Evolutionary conservation across 148 eudicot species (phyloP), one percentile per base, ranked within the genome.

Genomic region (Rhododendron mucronatum): DNA sequence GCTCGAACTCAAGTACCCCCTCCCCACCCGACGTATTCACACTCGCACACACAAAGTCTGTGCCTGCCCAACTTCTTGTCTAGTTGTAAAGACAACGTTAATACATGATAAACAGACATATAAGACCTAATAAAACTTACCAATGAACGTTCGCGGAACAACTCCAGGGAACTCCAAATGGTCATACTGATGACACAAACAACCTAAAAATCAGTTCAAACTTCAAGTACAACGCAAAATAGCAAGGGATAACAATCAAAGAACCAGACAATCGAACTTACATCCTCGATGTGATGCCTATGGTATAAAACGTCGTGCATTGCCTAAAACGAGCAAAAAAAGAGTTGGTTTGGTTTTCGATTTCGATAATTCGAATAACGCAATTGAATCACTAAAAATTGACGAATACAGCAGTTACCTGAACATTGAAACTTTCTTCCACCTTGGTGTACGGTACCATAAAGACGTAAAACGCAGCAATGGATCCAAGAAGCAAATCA

Each of bases 111-210:
- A 28, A 10, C 30, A 78, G 10, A 47, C n/a, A 41, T 23, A 85
- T 48, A 28, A 23, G 75, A 47, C 3, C 20, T 7, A 23, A 35
- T 12, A 37, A 23, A 82, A 73, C 91, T 73, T 90, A 94, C 99
- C 99, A 83, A 94, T 88, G 87, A 97, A 95, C 53, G 99, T 93
- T 28, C 99, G 98, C 88, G 99, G 98, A 65, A 97, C 99, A 55
- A 95, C 99, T 89, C 99, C 99, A 18, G 99, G 98, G 87, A 97
- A 97, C 87, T 97, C 99, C 91, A 97, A 87, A 90, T 97, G 99
- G 93, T 97, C 99, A 90, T 97, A 97, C 99, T 97, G 91, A 41
- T 48, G 87, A 33, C 16, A 86, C 26, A 78, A 88, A 86, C 51
- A 78, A 88, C 63, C 35, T 69, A 63, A 65, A 50, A 88, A 81